Evolutionary conservation across 257 asterid species (phyloP).

Genomic region (Misopates orontium): DNA sequence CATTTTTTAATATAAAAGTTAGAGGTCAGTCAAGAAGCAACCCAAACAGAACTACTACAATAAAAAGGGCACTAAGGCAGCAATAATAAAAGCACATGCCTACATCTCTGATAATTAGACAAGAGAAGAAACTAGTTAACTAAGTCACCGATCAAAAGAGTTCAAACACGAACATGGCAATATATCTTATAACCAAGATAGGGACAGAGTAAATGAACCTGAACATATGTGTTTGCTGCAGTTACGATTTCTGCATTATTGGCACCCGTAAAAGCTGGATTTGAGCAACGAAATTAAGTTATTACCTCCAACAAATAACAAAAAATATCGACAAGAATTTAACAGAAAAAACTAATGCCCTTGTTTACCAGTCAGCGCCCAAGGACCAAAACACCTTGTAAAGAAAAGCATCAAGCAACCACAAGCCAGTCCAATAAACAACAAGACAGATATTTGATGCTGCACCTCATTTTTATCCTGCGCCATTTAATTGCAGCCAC

Average conservation of each 20-base stretch:
- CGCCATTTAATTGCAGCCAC: slow-evolving; percentile 27
- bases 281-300: slow-evolving; percentile 22
- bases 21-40: not conserved
- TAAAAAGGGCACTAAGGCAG: not conserved
- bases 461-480: slow-evolving; percentile 88
- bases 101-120: slow-evolving; percentile 12
- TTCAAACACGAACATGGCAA: slow-evolving; percentile 5
- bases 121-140: not conserved
- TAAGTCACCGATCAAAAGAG: slow-evolving; percentile 12
- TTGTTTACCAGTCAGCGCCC: slow-evolving; percentile 70
- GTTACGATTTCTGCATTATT: slow-evolving; percentile 59
- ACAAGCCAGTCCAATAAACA: slow-evolving; percentile 75
- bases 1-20: not conserved
- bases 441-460: slow-evolving; percentile 86
- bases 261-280: slow-evolving; percentile 89
- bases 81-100: slow-evolving; percentile 6
- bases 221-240: slow-evolving; percentile 89
- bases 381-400: slow-evolving; percentile 72
- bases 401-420: slow-evolving; percentile 78
- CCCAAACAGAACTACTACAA: not conserved
- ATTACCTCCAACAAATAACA: slow-evolving; percentile 19
- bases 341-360: not conserved
- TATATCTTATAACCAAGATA: slow-evolving; percentile 13
- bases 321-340: not conserved
- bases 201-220: slow-evolving; percentile 46